Evolutionary conservation across 2,329 filamentous ascomycete species (phyloP), one percentile per base, ranked within the genome.

Genomic region (Diaporthe aspalathi): DNA sequence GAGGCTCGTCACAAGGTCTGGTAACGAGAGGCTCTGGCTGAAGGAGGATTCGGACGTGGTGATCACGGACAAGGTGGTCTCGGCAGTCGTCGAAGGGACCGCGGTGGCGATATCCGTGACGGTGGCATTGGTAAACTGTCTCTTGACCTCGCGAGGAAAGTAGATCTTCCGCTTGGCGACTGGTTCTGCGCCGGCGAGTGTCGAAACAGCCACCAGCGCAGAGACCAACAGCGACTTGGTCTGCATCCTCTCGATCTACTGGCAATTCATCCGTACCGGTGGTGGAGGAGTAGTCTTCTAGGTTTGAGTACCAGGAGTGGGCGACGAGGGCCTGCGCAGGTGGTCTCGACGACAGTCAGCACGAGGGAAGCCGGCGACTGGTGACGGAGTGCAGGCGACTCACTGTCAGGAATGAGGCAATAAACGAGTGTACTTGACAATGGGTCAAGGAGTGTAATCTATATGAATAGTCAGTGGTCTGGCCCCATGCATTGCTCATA

Each of bases 341-440:
- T 52, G 40, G 45, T 60, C 68, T 60, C 54, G 60, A 71, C 38
- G 29, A 56, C 22, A 66, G 75, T 77, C 74, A 79, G 77, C 74
- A 73, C 70, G 70, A 54, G 24, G 43, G 52, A 12, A 73, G 66
- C 53, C 57, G 69, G 75, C 45, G 68, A 66, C 45, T 38, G 29
- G 29, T 70, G 63, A 71, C 49, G 29, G 57, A 40, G 43, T 70
- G 69, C 65, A 69, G 70, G 62, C 67, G 40, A 83, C 82, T 81
- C 76, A 84, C 83, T 84, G 86, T 87, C 85, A 87, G 85, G 81
- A 79, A 77, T 75, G 77, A 79, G 81, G 76, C 76, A 57, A 63
- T 49, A 76, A 89, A 87, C 83, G 88, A 89, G 83, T 87, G 87
- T 87, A 88, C 83, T 87, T 88, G 87, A 89, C 86, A 83, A 80